These are phyloP conservation scores for Vitis amurensis DNA, from an alignment of 164 flowering plant genomes.

Conservation along the genomic window DNA sequence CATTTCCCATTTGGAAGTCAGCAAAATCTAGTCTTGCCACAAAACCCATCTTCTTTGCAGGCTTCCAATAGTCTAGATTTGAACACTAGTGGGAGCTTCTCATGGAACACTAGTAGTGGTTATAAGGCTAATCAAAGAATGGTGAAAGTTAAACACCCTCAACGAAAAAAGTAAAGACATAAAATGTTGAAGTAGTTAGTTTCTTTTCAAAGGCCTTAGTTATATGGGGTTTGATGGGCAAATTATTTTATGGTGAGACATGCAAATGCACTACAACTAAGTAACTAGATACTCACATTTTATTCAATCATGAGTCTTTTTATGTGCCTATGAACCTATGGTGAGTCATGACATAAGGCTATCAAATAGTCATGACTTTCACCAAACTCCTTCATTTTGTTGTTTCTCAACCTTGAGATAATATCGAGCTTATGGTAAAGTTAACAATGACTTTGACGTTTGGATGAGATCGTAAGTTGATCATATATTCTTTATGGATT, in stretches of 20 bases:
- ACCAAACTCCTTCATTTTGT: no score
- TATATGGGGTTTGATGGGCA: background rate
- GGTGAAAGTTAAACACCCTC: constrained; percentile 29
- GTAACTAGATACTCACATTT: no score
- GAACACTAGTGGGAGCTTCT: constrained; percentile 53
- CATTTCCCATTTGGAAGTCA: constrained; percentile 66
- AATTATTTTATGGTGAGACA: constrained; percentile 2
- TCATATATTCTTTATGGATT: no score
- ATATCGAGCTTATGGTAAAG: no score
- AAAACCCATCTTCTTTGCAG: constrained; percentile 56
- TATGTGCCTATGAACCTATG: no score
- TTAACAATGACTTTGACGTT: no score
- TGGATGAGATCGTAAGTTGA: no score
- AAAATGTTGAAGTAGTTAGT: background rate
- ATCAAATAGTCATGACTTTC: no score
- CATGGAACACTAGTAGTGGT: constrained; percentile 50
- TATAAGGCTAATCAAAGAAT: constrained; percentile 46
- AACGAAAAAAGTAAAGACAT: constrained; percentile 42
- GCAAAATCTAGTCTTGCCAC: constrained; percentile 42
- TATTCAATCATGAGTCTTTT: no score
- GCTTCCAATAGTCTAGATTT: constrained; percentile 52
- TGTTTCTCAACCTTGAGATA: no score
- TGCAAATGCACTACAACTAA: no score
- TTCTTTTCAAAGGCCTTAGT: background rate
- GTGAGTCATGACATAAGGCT: no score